phyloP scores from a whole-genome alignment of 768 basidiomycete genomes.

The Amanita fuliginea region DNA sequence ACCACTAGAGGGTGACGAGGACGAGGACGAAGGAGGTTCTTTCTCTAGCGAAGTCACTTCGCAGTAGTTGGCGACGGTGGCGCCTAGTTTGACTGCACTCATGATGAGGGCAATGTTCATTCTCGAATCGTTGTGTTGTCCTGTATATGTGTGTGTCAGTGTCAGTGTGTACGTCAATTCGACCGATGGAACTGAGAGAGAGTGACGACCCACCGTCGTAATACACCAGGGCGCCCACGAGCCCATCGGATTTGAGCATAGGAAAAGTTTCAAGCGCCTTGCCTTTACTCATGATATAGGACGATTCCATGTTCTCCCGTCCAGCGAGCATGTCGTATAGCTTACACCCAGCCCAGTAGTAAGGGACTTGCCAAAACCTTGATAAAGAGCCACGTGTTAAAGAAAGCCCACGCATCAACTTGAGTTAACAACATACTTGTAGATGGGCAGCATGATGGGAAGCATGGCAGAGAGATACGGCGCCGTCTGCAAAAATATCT shows the following conservation, averaged over 20 bases:
- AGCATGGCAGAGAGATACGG: conserved; percentile 89
- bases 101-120: conserved; percentile 96
- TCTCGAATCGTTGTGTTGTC: conserved; percentile 96
- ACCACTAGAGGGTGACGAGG: conserved; percentile 30
- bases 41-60: conserved; percentile 78
- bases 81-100: conserved; percentile 90
- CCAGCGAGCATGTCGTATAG: conserved; percentile 94
- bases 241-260: conserved; percentile 86
- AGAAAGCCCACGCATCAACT: no score
- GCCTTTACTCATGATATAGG: conserved; percentile 91
- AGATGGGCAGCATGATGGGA: conserved; percentile 95
- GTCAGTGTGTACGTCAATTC: no score
- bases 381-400: no score
- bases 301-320: conserved; percentile 92
- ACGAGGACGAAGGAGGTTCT: conserved; percentile 1
- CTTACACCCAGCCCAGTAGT: conserved; percentile 93
- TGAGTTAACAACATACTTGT: conserved; percentile 82
- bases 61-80: conserved; percentile 80
- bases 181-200: no score
- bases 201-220: conserved; percentile 98
- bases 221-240: conserved; percentile 93
- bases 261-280: conserved; percentile 93
- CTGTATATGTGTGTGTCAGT: no score
- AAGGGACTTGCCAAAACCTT: conserved; percentile 89
- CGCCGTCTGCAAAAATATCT: conserved; percentile 90